A percentile compares a stretch with the other conserved stretches of the same genome.
These are phyloP conservation scores for Bipolaris oryzae DNA, from an alignment of 2,329 filamentous ascomycete species.

Conservation along the genomic window DNA sequence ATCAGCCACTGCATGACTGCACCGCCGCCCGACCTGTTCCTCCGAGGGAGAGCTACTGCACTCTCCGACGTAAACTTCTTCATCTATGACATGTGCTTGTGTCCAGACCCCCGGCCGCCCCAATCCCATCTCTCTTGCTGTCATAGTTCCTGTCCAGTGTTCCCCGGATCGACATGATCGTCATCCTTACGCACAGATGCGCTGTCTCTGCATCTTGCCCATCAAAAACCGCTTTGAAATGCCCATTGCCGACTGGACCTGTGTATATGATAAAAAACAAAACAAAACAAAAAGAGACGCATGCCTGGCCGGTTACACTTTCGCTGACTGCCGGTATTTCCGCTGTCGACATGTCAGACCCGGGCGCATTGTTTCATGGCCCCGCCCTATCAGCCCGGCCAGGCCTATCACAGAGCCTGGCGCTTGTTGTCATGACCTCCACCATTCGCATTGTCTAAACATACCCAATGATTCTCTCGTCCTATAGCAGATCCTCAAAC, in stretches of 20 bases:
- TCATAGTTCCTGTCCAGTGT: neutral
- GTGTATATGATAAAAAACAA: too few species aligned
- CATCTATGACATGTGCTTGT: conserved; percentile 13
- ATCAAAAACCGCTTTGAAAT: too few species aligned
- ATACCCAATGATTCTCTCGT: neutral
- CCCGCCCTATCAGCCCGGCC: neutral
- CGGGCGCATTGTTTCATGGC: neutral
- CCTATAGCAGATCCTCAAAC: neutral
- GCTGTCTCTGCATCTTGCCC: neutral
- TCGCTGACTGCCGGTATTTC: too few species aligned
- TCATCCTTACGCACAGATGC: conserved; percentile 15
- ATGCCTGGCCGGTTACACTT: too few species aligned
- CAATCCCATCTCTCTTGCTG: neutral
- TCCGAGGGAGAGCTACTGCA: conserved; percentile 12
- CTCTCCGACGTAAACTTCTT: conserved; percentile 12
- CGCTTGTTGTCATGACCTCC: neutral
- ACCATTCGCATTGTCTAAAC: neutral
- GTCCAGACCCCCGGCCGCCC: conserved; percentile 6
- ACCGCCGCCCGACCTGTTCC: conserved; percentile 9
- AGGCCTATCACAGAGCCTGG: neutral
- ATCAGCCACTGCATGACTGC: conserved; percentile 10
- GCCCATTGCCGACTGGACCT: too few species aligned
- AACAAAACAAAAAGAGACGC: too few species aligned
- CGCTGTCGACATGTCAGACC: neutral
- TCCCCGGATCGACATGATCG: conserved; percentile 24